Conservation (phyloP, 2,329 filamentous ascomycete species). For the Fusarium concolor region DNA sequence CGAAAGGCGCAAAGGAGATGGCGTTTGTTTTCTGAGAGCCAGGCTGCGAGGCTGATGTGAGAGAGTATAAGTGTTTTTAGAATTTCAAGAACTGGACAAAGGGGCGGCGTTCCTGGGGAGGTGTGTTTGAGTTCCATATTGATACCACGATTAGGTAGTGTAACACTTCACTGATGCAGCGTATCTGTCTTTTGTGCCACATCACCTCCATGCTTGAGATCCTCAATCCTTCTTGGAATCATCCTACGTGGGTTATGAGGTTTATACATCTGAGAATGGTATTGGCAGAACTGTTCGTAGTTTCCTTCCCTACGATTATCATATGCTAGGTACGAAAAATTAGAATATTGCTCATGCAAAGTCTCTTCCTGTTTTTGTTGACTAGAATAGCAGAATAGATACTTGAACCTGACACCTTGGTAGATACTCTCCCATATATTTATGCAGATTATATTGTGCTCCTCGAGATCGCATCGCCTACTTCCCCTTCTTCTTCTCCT, state of each 20-base stretch:
- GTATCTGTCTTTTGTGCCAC: constrained; percentile 1
- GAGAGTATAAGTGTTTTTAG: constrained; percentile 3
- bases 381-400: no score
- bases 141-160: constrained; percentile 42
- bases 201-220: background rate
- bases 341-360: background rate
- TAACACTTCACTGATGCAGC: constrained; percentile 22
- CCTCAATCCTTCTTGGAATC: no score
- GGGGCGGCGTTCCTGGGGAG: constrained; percentile 31
- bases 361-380: background rate
- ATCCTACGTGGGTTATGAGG: background rate
- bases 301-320: background rate
- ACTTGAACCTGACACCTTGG: background rate
- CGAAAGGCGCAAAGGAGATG: constrained; percentile 25
- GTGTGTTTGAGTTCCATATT: constrained; percentile 27
- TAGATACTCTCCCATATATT: background rate
- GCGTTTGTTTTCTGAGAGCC: constrained; percentile 30
- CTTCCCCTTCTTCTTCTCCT: constrained; percentile 51
- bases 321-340: no score
- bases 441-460: background rate
- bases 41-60: background rate
- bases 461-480: constrained; percentile 33
- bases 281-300: background rate
- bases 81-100: constrained; percentile 7
- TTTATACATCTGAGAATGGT: background rate